Conservation (phyloP, 805 yeast species). For the Kockiozyma suomiensis region DNA sequence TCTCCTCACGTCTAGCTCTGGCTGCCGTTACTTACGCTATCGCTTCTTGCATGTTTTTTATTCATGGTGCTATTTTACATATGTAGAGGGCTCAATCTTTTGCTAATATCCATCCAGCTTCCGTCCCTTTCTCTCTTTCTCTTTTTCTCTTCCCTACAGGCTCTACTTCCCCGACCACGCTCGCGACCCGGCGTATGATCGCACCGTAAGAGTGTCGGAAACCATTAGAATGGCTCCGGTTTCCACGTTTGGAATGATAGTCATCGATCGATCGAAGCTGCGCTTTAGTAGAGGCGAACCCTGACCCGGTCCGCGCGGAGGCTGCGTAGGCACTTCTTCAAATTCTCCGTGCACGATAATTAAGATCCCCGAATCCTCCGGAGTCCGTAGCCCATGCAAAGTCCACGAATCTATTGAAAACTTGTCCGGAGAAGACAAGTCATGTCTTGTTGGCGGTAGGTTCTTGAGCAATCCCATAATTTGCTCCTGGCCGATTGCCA, state of each 20-base stretch:
- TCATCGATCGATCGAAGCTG: conserved; percentile 82
- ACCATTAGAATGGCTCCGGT: conserved; percentile 78
- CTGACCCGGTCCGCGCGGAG: conserved; percentile 34
- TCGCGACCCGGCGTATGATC: conserved; percentile 57
- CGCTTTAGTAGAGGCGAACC: conserved; percentile 59
- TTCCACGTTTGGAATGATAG: conserved; percentile 71
- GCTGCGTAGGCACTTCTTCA: conserved; percentile 53
- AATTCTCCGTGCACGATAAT: conserved; percentile 83
- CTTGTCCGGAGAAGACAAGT: conserved; percentile 60
- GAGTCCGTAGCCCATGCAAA: conserved; percentile 51
- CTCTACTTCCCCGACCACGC: conserved; percentile 53
- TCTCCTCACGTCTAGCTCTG: too few species aligned
- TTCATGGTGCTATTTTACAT: too few species aligned
- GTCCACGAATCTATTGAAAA: conserved; percentile 71
- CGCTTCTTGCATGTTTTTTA: too few species aligned
- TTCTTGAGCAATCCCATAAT: conserved; percentile 63
- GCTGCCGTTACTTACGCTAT: too few species aligned
- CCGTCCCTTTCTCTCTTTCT: neutral
- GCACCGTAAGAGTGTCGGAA: conserved; percentile 74
- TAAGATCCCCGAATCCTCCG: conserved; percentile 64
- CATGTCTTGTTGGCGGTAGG: conserved; percentile 80
- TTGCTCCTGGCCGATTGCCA: conserved; percentile 68
- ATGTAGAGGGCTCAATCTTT: too few species aligned
- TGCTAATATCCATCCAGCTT: neutral
- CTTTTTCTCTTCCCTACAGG: too few species aligned